phyloP scores from a whole-genome alignment of 192 early-diverging fungal species.

The Coemansia sp. region DNA sequence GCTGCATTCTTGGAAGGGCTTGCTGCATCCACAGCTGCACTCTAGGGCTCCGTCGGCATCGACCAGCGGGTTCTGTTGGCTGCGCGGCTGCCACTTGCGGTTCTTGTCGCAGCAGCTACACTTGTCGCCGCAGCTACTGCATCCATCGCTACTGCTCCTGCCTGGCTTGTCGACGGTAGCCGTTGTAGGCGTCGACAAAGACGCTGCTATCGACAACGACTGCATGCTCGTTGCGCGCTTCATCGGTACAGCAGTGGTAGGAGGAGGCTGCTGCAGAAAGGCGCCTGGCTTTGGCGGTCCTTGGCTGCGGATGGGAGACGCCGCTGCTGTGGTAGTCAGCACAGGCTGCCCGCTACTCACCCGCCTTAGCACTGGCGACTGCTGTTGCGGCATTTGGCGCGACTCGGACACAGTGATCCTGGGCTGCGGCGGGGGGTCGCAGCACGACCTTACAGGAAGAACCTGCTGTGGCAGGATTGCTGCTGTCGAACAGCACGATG shows the following conservation, averaged over 20 bases:
- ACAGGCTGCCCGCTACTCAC: background rate
- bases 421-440: conserved; percentile 4
- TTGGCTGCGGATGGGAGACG: background rate
- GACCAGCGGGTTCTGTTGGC: conserved; percentile 24
- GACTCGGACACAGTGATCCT: background rate
- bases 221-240: background rate
- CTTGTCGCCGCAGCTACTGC: conserved; percentile 1
- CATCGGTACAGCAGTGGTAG: background rate
- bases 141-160: background rate
- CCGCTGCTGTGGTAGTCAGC: background rate
- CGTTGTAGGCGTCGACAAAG: background rate
- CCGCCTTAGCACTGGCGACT: conserved; percentile 4
- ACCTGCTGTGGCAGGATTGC: conserved; percentile 23
- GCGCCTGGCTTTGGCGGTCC: background rate
- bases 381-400: background rate
- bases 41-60: conserved; percentile 58
- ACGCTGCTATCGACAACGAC: background rate
- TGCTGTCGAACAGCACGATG: background rate
- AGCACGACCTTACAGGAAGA: conserved; percentile 28
- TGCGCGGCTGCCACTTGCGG: conserved; percentile 33
- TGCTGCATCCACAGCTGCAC: conserved; percentile 64
- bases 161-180: background rate
- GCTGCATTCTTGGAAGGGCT: conserved; percentile 57
- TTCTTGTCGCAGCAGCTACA: conserved; percentile 28
- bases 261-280: background rate